These are phyloP conservation scores for Urtica urens DNA, from an alignment of 306 rosid species.

Conservation along the genomic window DNA sequence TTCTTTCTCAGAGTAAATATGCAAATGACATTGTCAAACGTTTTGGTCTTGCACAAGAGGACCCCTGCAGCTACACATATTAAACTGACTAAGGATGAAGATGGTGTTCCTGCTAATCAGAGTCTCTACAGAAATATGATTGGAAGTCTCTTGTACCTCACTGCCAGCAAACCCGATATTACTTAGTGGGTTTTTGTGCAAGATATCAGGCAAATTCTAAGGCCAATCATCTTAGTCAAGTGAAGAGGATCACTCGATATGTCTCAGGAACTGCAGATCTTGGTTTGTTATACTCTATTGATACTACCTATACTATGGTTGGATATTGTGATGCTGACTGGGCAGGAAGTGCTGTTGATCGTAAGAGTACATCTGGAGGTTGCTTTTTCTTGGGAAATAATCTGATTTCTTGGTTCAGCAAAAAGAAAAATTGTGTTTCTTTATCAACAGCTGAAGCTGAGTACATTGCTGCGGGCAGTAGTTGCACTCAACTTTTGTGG, in stretches of 20 bases:
- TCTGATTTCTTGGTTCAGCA: too few relatives aligned
- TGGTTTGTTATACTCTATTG: background rate
- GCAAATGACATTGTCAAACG: background rate
- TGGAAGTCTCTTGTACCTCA: background rate
- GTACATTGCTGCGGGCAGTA: too few relatives aligned
- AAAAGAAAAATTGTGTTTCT: too few relatives aligned
- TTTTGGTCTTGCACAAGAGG: background rate
- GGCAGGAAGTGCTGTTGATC: background rate
- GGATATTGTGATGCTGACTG: background rate
- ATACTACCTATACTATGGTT: background rate
- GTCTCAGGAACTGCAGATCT: background rate
- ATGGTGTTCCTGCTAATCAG: background rate
- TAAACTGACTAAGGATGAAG: background rate
- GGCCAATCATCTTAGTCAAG: too few relatives aligned
- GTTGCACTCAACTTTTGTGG: too few relatives aligned
- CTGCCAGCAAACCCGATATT: background rate
- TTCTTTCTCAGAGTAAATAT: background rate
- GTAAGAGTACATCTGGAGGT: background rate
- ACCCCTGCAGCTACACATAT: background rate
- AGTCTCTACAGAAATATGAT: background rate
- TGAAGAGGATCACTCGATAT: too few relatives aligned
- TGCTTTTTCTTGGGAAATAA: too few relatives aligned
- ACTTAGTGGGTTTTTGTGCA: background rate
- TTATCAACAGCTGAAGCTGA: background rate
- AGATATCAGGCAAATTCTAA: background rate